Evolutionary conservation across 805 yeast genomes (phyloP).

Genomic region (Ogataea paraovalis): DNA sequence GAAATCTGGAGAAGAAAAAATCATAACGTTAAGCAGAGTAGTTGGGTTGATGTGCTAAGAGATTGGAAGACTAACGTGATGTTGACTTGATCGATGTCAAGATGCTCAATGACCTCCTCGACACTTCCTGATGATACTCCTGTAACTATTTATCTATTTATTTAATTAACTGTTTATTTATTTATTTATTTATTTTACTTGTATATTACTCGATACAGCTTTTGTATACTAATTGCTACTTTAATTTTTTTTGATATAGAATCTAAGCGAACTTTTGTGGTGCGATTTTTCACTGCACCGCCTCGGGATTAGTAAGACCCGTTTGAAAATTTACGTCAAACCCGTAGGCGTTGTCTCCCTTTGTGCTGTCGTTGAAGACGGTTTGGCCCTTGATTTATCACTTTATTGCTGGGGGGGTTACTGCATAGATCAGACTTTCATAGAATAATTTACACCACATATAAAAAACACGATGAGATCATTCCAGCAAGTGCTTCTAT

Average conservation of each 20-base stretch:
- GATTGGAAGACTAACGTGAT: constrained; percentile 87
- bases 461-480: not conserved
- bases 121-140: too few species aligned
- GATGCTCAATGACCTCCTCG: too few species aligned
- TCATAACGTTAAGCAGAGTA: constrained; percentile 52
- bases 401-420: too few species aligned
- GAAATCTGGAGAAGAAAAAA: constrained; percentile 81
- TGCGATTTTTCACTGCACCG: not conserved
- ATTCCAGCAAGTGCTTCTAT: not conserved
- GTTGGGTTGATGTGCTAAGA: constrained; percentile 74
- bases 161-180: too few species aligned
- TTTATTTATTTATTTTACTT: not conserved
- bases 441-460: too few species aligned
- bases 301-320: not conserved
- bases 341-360: too few species aligned
- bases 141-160: too few species aligned
- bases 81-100: constrained; percentile 41
- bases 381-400: too few species aligned
- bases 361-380: too few species aligned
- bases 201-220: too few species aligned
- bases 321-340: not conserved
- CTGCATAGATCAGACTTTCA: too few species aligned
- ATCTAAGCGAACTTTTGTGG: not conserved
- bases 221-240: not conserved
- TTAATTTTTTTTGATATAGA: not conserved